Base-by-base conservation (phyloP, 768 basidiomycete species). In the Suillus discolor region DNA sequence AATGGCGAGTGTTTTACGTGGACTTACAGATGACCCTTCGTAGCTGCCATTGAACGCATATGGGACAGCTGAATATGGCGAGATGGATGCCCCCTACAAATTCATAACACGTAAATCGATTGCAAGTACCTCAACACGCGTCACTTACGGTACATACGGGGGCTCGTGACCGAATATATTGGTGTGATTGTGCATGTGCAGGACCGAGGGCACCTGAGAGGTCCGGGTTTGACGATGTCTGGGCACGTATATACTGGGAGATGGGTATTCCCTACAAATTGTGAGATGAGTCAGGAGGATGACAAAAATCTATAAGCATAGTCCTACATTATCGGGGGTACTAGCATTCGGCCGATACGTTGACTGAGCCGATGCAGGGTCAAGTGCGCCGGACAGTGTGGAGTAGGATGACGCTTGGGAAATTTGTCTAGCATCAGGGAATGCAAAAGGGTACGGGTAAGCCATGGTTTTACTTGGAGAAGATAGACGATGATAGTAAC, bases 61-160 rank as follows among this genome's bases (percentile, higher is more conserved):
- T 15, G 70, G 69, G 47, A 72, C 68, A 41, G 72, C 71, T 16
- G 70, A 73, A 20, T 77, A 73, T 18, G 73, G 63, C 28, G 74
- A 66, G 44, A 72, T 47, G 11, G 11, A 11, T 34, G 18, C 41
- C 6, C 2, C 59, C 59, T 60, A 28, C 16, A 28, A 55, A 20
- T 20, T 28, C 39, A 60, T 5, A 54, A 41, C 18, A 41, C 25
- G 23, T 60, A 11, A 60, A 18, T 28, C 25, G 6, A 28, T 41
- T 11, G 16, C 5, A 28, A 28, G 39, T 7, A 28, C 25, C 25
- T 3, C 16, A 28, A 60, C 5, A 28, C 5, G 39, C 25, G 11
- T 6, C 18, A 60, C 57, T 9, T 60, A 38, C 23, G 12, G 18
- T 16, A 39, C 4, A 18, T 23, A 23, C 38, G 23, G 13, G 23